Conservation (phyloP, 2,329 filamentous ascomycete species). For the Sporothrix dimorphospora region DNA sequence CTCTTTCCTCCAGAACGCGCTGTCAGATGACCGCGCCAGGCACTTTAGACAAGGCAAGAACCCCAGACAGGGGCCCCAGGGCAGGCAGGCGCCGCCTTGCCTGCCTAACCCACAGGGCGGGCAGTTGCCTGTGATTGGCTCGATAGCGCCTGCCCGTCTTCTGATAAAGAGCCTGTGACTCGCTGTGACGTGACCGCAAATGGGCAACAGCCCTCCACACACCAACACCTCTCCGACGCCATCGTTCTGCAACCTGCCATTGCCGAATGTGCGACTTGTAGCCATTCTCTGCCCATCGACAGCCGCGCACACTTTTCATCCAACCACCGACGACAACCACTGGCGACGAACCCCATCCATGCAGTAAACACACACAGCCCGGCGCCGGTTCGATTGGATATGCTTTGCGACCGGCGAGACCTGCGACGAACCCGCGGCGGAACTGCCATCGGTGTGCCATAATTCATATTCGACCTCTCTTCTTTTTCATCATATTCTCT, state of each 20-base stretch:
- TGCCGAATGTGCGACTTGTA: neutral
- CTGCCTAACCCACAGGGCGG: slow-evolving; percentile 1
- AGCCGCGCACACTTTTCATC: neutral
- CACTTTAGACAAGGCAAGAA: slow-evolving; percentile 21
- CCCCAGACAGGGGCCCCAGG: neutral
- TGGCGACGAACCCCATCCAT: neutral
- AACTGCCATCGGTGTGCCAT: slow-evolving; percentile 24
- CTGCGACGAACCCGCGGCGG: slow-evolving; percentile 16
- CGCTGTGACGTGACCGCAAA: slow-evolving; percentile 28
- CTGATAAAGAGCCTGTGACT: slow-evolving; percentile 25
- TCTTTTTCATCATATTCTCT: neutral
- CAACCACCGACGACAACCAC: neutral
- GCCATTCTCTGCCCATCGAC: neutral
- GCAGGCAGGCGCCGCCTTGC: neutral
- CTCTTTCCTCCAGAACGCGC: neutral
- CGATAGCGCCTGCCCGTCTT: neutral
- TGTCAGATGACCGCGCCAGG: slow-evolving; percentile 20
- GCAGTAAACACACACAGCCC: neutral
- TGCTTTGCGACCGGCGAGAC: slow-evolving; percentile 14
- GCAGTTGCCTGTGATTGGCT: slow-evolving; percentile 25
- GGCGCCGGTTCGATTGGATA: slow-evolving; percentile 18
- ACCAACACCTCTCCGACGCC: neutral
- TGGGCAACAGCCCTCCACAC: neutral
- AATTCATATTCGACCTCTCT: neutral
- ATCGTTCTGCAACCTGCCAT: neutral